These are phyloP conservation scores for Seminavis robusta DNA, from an alignment of 108 stramenopile genomes.

Conservation along the genomic window DNA sequence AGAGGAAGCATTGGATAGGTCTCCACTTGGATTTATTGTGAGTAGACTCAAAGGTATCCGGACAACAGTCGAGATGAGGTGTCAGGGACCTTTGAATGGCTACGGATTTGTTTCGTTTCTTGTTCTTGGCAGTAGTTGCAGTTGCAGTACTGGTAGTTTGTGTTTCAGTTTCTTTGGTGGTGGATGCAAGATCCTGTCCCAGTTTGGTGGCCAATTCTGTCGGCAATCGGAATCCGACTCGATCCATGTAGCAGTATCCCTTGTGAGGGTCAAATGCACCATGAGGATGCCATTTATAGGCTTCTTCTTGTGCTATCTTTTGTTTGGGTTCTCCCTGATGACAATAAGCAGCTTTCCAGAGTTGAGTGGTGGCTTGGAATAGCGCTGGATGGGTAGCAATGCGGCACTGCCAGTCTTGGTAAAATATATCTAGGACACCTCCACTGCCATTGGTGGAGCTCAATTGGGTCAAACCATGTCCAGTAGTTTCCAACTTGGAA, in stretches of 20 bases:
- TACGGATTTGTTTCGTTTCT: constrained; percentile 41
- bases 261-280: constrained; percentile 64
- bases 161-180: background rate
- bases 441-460: constrained; percentile 85
- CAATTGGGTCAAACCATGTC: constrained; percentile 32
- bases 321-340: constrained; percentile 48
- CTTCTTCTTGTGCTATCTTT: constrained; percentile 16
- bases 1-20: constrained; percentile 92
- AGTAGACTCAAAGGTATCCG: constrained; percentile 52
- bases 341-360: constrained; percentile 80
- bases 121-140: too few species aligned
- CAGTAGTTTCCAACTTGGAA: constrained; percentile 44
- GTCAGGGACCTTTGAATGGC: constrained; percentile 87
- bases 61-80: constrained; percentile 95
- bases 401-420: constrained; percentile 79
- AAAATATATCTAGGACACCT: constrained; percentile 90
- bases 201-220: constrained; percentile 52
- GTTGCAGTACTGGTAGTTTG: too few species aligned
- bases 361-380: constrained; percentile 59
- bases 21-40: constrained; percentile 69
- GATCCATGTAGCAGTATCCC: constrained; percentile 85
- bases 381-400: constrained; percentile 62
- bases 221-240: constrained; percentile 85
- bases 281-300: constrained; percentile 73
- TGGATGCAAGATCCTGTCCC: constrained; percentile 29